These are phyloP conservation scores for Boletellus deceptivus DNA, from an alignment of 1,284 basidiomycete genomes.

Conservation along the genomic window DNA sequence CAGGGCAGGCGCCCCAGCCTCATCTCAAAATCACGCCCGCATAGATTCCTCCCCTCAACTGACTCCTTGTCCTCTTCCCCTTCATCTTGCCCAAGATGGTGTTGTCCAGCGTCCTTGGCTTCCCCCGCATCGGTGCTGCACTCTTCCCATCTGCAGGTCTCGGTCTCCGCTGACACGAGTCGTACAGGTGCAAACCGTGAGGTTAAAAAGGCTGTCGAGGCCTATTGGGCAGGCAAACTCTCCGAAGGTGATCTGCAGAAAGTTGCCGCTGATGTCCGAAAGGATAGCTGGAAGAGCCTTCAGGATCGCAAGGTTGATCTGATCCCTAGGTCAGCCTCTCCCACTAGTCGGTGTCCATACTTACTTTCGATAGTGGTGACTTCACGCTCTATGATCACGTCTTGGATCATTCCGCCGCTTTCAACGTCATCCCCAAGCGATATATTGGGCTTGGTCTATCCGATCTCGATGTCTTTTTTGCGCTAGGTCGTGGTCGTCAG, in stretches of 20 bases:
- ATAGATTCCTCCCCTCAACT: conserved; percentile 19
- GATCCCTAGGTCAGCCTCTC: conserved; percentile 77
- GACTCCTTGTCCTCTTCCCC: conserved; percentile 28
- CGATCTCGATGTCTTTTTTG: conserved; percentile 94
- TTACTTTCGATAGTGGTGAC: conserved; percentile 70
- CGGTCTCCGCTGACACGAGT: neutral
- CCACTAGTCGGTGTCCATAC: conserved; percentile 15
- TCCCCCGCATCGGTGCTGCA: conserved; percentile 90
- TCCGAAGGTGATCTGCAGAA: conserved; percentile 88
- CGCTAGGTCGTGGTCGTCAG: conserved; percentile 99
- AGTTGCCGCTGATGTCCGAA: conserved; percentile 86
- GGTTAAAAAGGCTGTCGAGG: conserved; percentile 98
- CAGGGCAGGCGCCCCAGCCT: conserved; percentile 32
- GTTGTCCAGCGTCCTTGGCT: conserved; percentile 88
- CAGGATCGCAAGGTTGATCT: conserved; percentile 89
- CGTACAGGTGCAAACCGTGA: conserved; percentile 82
- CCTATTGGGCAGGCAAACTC: conserved; percentile 96
- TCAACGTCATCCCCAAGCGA: conserved; percentile 96
- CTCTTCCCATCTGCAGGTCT: neutral
- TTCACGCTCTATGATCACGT: conserved; percentile 99
- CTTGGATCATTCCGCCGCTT: conserved; percentile 94
- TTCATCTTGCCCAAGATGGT: conserved; percentile 53
- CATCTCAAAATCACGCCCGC: conserved; percentile 32
- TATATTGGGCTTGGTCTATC: conserved; percentile 89
- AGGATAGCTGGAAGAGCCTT: conserved; percentile 87